phyloP scores from a whole-genome alignment of 108 stramenopile species.

The Skeletonema menzelii region DNA sequence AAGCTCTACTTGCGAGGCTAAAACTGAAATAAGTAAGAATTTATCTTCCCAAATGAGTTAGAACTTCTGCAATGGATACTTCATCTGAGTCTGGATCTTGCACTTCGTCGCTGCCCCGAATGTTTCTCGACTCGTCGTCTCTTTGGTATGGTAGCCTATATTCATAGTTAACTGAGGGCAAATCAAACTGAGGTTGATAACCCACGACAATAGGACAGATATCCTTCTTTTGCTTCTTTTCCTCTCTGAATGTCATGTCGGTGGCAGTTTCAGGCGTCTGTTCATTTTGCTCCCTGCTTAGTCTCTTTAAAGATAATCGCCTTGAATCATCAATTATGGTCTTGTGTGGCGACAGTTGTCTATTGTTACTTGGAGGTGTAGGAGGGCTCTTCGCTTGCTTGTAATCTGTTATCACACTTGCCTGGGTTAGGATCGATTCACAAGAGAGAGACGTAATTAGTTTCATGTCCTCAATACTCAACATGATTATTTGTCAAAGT shows the following conservation, averaged over 20 bases:
- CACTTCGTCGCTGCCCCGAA: neutral
- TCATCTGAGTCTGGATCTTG: constrained; percentile 4
- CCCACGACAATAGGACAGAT: neutral
- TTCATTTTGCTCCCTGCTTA: neutral
- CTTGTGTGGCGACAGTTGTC: neutral
- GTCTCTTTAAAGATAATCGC: neutral
- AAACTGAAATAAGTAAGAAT: neutral
- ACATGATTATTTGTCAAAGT: neutral
- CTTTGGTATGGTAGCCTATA: neutral
- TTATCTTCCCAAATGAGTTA: constrained; percentile 18
- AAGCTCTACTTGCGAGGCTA: constrained; percentile 14
- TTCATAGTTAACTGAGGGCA: too few species aligned
- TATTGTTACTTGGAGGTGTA: neutral
- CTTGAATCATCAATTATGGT: neutral
- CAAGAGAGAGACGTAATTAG: too few species aligned
- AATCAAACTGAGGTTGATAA: neutral
- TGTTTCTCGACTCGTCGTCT: neutral
- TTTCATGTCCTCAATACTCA: neutral
- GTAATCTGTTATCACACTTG: neutral
- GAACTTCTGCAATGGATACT: constrained; percentile 8
- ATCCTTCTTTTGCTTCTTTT: neutral
- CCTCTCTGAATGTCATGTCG: neutral
- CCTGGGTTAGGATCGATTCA: neutral
- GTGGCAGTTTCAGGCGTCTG: neutral
- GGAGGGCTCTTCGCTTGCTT: neutral